phyloP scores from a whole-genome alignment of 148 eudicot species.

The Spergularia marina region DNA sequence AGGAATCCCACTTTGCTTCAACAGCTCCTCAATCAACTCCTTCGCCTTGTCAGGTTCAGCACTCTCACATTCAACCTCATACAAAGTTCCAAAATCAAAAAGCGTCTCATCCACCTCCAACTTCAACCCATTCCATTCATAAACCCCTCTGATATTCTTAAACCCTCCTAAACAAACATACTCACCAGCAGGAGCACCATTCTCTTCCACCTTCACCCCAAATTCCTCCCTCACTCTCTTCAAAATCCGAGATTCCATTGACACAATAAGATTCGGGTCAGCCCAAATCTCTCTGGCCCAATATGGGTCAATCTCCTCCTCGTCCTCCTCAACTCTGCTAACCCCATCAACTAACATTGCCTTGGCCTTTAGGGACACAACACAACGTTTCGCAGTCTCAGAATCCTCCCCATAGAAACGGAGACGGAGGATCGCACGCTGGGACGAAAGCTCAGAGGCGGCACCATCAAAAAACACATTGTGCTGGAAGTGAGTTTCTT shows the following conservation, averaged over 20 bases:
- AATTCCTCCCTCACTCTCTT: constrained; percentile 69
- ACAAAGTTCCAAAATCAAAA: constrained; percentile 72
- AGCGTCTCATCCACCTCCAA: constrained; percentile 78
- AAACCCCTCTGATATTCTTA: constrained; percentile 75
- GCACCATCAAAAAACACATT: constrained; percentile 80
- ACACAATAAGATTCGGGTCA: constrained; percentile 44
- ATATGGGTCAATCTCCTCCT: constrained; percentile 61
- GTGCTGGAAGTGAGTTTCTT: constrained; percentile 58
- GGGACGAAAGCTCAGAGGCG: constrained; percentile 50
- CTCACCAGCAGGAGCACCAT: constrained; percentile 20
- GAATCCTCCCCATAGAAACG: constrained; percentile 67
- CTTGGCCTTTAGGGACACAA: constrained; percentile 64
- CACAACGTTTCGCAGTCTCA: constrained; percentile 45
- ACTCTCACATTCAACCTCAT: constrained; percentile 87
- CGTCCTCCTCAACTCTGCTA: constrained; percentile 82
- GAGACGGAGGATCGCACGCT: constrained; percentile 69
- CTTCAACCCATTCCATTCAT: constrained; percentile 68
- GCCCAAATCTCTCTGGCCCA: constrained; percentile 49
- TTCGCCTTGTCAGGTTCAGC: constrained; percentile 71
- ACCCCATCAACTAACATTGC: constrained; percentile 59
- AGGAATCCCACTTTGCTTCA: constrained; percentile 59
- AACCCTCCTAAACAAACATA: constrained; percentile 80
- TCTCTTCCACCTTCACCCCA: constrained; percentile 33
- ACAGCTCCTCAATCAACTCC: constrained; percentile 55
- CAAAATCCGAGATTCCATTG: constrained; percentile 53